Base-by-base conservation (phyloP, 2,329 filamentous ascomycete species). In the Laburnicola sp. region DNA sequence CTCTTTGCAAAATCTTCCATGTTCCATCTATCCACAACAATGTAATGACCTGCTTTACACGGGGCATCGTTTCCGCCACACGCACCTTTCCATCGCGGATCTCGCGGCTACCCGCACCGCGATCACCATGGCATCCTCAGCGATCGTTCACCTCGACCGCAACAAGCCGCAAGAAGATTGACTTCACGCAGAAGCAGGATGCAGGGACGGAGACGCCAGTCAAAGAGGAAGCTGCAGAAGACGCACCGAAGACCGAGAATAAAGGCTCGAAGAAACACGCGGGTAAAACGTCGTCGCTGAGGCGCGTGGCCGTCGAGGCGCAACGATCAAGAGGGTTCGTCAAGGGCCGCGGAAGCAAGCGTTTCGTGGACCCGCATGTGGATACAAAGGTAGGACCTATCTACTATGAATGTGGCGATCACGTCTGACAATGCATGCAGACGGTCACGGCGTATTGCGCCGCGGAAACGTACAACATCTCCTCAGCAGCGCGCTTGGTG, bases 251-350 rank as follows among this genome's bases (percentile, higher is more conserved):
- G n/a, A 4, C 31, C 3, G 51, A 58, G 10, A 59, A 56, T 6
- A 71, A 71, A 44, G 61, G 43, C 1, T 28, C 60, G 3, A 54
- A 69, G 23, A 72, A 71, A 41, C 63, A 60, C 60, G 63, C 63
- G 21, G 57, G 51, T 43, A 71, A 70, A 46, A 71, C 69, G 16
- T 72, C 86, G 55, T 94, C 90, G 2, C 78, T 97, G 28, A 85
- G 93, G 48, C 83, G 91, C 51, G 91, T 96, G 9, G 91, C 92
- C 28, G 88, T 91, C 16, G 91, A 94, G 63, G 91, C 92, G 16
- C 91, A 96, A 74, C 77, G 75, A 59, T 83, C 76, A 51, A 79
- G 76, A n/a, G 77, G 77, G 1, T 76, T 82, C 57, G 74, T 85
- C 56, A 79, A 78, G 62, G 73, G 77, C 44, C 68, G 64, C 49